Percentiles rank a stretch among this genome's conserved stretches.
phyloP scores from a whole-genome alignment of 179 eudicot genomes.

The Carnegiea gigantea region DNA sequence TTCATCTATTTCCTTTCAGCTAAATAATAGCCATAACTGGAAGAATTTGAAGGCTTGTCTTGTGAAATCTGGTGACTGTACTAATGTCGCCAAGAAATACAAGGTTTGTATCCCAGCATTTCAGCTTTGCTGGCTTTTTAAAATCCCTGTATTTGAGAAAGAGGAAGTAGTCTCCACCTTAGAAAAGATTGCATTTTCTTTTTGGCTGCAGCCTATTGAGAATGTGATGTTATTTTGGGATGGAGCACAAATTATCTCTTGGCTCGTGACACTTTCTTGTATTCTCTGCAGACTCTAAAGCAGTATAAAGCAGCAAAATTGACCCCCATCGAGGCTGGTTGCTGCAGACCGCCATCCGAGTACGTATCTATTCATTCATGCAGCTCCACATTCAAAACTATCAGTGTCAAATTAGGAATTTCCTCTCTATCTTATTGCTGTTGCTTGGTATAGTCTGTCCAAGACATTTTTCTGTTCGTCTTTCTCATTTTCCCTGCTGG shows the following conservation, averaged over 20 bases:
- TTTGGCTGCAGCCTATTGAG: too few species aligned
- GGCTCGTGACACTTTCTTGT: conserved; percentile 4
- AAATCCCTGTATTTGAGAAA: too few species aligned
- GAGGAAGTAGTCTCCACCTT: too few species aligned
- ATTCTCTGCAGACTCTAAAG: conserved; percentile 58
- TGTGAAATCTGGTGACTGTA: conserved; percentile 68
- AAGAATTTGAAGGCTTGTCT: conserved; percentile 75
- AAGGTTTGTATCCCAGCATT: conserved; percentile 48
- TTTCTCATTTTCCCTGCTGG: neutral
- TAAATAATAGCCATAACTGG: conserved; percentile 80
- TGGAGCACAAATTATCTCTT: neutral
- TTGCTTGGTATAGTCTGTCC: too few species aligned
- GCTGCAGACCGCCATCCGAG: conserved; percentile 94
- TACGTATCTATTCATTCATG: conserved; percentile 30
- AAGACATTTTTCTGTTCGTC: too few species aligned
- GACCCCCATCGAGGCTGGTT: conserved; percentile 82
- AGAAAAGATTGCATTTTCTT: too few species aligned
- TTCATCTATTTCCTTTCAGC: conserved; percentile 40
- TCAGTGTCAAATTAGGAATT: neutral
- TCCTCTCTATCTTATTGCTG: too few species aligned
- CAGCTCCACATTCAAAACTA: neutral
- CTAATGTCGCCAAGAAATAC: conserved; percentile 60
- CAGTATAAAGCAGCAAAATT: conserved; percentile 69
- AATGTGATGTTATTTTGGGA: too few species aligned
- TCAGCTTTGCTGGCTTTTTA: neutral